These are phyloP conservation scores for Lasiosphaeriaceae sp. DNA, from an alignment of 495 filamentous ascomycete genomes.

Conservation along the genomic window DNA sequence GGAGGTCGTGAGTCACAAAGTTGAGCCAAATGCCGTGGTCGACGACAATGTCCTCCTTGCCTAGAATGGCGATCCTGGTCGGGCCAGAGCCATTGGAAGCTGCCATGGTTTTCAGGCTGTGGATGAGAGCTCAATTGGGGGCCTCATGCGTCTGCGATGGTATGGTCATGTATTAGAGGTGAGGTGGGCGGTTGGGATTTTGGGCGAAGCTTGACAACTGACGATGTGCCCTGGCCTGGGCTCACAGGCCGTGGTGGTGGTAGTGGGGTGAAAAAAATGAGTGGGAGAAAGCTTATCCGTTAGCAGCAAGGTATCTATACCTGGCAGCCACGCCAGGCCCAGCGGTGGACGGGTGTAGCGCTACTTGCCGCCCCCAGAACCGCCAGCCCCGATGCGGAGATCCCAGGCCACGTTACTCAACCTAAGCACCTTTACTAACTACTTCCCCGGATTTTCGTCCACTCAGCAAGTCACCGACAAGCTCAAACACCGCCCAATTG, in stretches of 20 bases:
- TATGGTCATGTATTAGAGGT: too few species aligned
- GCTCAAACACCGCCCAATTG: too few species aligned
- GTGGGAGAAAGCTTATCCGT: background rate
- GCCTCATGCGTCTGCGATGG: constrained; percentile 17
- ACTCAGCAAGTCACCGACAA: too few species aligned
- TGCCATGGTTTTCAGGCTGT: constrained; percentile 21
- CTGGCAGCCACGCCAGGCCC: background rate
- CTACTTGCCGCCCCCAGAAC: background rate
- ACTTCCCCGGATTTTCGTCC: too few species aligned
- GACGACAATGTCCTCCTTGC: constrained; percentile 76
- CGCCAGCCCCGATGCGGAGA: too few species aligned
- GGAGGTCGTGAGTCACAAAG: constrained; percentile 77
- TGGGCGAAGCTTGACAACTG: background rate
- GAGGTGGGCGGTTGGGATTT: background rate
- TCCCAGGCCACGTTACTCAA: background rate
- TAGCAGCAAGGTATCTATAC: background rate
- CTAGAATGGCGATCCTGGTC: constrained; percentile 50
- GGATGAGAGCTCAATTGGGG: constrained; percentile 20
- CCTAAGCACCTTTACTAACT: too few species aligned
- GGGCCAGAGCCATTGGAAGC: constrained; percentile 32
- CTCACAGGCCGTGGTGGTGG: background rate
- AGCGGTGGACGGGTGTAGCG: background rate
- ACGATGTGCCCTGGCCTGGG: too few species aligned
- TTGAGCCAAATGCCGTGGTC: constrained; percentile 87
- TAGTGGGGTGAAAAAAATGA: background rate